phyloP scores from a whole-genome alignment of 495 filamentous ascomycete genomes.

The Cenococcum geophilum region DNA sequence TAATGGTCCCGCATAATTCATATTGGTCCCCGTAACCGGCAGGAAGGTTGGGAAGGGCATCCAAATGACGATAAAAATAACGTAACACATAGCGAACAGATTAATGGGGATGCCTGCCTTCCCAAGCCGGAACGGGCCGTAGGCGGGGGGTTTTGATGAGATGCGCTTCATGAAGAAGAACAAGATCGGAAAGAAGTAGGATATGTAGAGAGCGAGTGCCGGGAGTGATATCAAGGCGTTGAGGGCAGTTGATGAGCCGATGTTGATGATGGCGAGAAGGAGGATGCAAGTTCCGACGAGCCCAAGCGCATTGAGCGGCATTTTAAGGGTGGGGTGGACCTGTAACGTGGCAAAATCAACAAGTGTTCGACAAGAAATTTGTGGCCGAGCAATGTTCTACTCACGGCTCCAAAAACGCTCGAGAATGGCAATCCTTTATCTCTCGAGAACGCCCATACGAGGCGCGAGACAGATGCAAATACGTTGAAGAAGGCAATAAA shows the following conservation, averaged over 20 bases:
- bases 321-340: conserved; percentile 40
- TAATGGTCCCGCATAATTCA: conserved; percentile 33
- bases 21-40: conserved; percentile 28
- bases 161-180: conserved; percentile 36
- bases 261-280: conserved; percentile 48
- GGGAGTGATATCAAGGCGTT: conserved; percentile 48
- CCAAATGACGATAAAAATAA: conserved; percentile 23
- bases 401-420: conserved; percentile 38
- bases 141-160: conserved; percentile 9
- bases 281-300: conserved; percentile 39
- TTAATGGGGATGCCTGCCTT: conserved; percentile 22
- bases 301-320: conserved; percentile 47
- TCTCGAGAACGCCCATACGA: conserved; percentile 55
- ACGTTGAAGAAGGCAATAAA: conserved; percentile 45
- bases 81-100: conserved; percentile 20
- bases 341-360: conserved; percentile 23
- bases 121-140: conserved; percentile 28
- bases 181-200: conserved; percentile 47
- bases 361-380: conserved; percentile 5
- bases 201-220: conserved; percentile 45
- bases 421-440: conserved; percentile 56
- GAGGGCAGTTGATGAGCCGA: conserved; percentile 46
- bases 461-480: conserved; percentile 49
- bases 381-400: neutral
- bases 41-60: conserved; percentile 29